Percentiles rank a stretch among this genome's conserved stretches.
Conservation (phyloP, 116 monocot genomes). For the Papilionanthe hybrid region DNA sequence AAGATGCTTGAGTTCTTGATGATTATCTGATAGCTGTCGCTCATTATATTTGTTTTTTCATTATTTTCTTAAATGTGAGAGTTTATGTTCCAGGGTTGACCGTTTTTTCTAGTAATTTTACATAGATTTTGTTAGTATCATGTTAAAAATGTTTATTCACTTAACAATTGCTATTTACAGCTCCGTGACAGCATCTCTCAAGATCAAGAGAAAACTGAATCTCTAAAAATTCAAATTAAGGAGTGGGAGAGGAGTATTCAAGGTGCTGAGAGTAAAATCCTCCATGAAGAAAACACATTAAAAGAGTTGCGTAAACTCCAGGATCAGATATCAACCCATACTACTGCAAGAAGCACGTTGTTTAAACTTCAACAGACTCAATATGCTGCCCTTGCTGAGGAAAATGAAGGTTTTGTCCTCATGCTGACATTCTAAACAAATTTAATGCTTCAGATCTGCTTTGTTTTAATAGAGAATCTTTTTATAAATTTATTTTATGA, state of each 20-base stretch:
- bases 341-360: slow-evolving; percentile 71
- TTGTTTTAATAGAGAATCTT: not conserved
- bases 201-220: slow-evolving; percentile 82
- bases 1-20: not conserved
- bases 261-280: slow-evolving; percentile 53
- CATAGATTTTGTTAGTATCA: not conserved
- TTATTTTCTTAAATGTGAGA: not conserved
- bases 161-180: slow-evolving; percentile 28
- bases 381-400: slow-evolving; percentile 86
- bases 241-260: slow-evolving; percentile 64
- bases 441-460: slow-evolving; percentile 1
- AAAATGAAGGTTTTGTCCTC: slow-evolving; percentile 76
- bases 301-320: slow-evolving; percentile 81
- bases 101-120: not conserved
- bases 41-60: not conserved
- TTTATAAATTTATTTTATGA: not conserved
- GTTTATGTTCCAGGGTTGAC: not conserved
- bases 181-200: slow-evolving; percentile 76
- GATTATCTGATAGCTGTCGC: not conserved
- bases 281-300: slow-evolving; percentile 52
- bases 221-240: slow-evolving; percentile 71
- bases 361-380: slow-evolving; percentile 82
- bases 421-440: not conserved
- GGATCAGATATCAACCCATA: slow-evolving; percentile 61
- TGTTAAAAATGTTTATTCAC: not conserved